Percentiles rank a stretch among this genome's conserved stretches.
These are phyloP conservation scores for Rubus parviflorus DNA, from an alignment of 306 rosid genomes.

Conservation along the genomic window DNA sequence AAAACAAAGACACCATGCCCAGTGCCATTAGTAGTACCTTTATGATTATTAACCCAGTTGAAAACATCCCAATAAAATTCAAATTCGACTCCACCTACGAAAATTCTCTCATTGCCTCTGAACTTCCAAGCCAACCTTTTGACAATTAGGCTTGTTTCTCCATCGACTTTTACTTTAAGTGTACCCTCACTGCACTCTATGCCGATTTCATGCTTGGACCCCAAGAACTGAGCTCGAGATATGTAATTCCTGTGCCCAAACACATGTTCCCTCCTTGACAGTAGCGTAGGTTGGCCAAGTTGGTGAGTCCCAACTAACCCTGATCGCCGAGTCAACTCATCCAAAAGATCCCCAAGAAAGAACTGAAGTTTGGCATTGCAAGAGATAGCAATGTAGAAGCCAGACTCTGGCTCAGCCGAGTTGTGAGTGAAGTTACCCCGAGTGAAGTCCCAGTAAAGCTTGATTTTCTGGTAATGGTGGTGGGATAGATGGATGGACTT, in stretches of 20 bases:
- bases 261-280: conserved; percentile 73
- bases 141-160: conserved; percentile 44
- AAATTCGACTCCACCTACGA: conserved; percentile 56
- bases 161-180: conserved; percentile 63
- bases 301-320: conserved; percentile 16
- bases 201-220: conserved; percentile 62
- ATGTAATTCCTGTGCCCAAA: conserved; percentile 55
- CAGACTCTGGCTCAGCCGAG: conserved; percentile 64
- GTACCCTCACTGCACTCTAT: conserved; percentile 60
- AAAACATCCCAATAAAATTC: conserved; percentile 86
- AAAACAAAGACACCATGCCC: conserved; percentile 73
- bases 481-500: conserved; percentile 51
- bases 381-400: conserved; percentile 62
- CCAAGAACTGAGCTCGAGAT: conserved; percentile 59
- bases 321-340: conserved; percentile 37
- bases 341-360: conserved; percentile 60
- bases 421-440: conserved; percentile 41
- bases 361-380: conserved; percentile 44
- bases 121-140: conserved; percentile 83
- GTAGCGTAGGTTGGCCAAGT: conserved; percentile 30
- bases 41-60: conserved; percentile 52
- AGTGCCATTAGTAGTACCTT: conserved; percentile 27
- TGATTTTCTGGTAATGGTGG: conserved; percentile 41
- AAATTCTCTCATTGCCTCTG: conserved; percentile 79
- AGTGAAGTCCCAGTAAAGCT: conserved; percentile 71